These are phyloP conservation scores for Penicillium polonicum DNA, from an alignment of 2,329 filamentous ascomycete species.

Conservation along the genomic window DNA sequence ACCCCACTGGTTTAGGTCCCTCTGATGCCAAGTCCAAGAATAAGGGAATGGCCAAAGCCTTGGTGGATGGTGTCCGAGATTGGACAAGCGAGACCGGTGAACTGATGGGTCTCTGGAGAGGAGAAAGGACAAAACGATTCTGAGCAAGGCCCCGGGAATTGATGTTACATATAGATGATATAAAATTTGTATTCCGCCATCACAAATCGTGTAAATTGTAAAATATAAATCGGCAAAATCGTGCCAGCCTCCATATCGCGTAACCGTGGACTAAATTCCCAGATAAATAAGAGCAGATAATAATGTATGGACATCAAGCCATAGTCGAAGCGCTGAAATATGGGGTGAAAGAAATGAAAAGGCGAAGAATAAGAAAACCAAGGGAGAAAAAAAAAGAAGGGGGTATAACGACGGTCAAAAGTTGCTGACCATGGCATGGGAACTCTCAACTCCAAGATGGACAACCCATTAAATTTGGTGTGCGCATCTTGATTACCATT, in stretches of 20 bases:
- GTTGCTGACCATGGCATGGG: slow-evolving; percentile 8
- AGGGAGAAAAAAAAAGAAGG: slow-evolving; percentile 10
- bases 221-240: slow-evolving; percentile 1
- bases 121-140: slow-evolving; percentile 54
- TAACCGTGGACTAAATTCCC: neutral
- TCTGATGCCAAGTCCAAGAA: slow-evolving; percentile 48
- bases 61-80: slow-evolving; percentile 58
- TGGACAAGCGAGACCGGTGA: slow-evolving; percentile 64
- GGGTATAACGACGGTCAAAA: slow-evolving; percentile 18
- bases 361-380: slow-evolving; percentile 7
- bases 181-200: neutral
- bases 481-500: slow-evolving; percentile 34
- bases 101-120: slow-evolving; percentile 62
- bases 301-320: slow-evolving; percentile 9
- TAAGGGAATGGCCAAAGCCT: slow-evolving; percentile 62
- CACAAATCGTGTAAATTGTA: slow-evolving; percentile 1
- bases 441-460: slow-evolving; percentile 15
- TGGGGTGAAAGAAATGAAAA: neutral
- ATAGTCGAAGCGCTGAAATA: slow-evolving; percentile 7
- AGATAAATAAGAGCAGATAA: slow-evolving; percentile 1
- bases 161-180: slow-evolving; percentile 10
- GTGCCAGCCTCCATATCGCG: slow-evolving; percentile 1
- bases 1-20: slow-evolving; percentile 26
- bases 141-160: slow-evolving; percentile 16
- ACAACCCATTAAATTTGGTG: slow-evolving; percentile 6